A percentile compares a stretch with the other conserved stretches of the same genome.
phyloP scores from a whole-genome alignment of 129 eudicot genomes.

The carrot (Daucus carota) region DH1_v3.0 NC_030385.2:7622001-7622500 shows the following conservation, averaged over 20 bases:
- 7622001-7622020: background rate
- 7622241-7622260: slow-evolving; percentile 22
- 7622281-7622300: slow-evolving; percentile 66
- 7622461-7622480: slow-evolving; percentile 33
- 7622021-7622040: background rate
- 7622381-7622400: background rate
- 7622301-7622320: slow-evolving; percentile 82
- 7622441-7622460: slow-evolving; percentile 24
- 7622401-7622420: background rate
- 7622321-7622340: slow-evolving; percentile 38
- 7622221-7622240: too few relatives aligned
- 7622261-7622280: slow-evolving; percentile 20
- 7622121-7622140: slow-evolving; percentile 58
- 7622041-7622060: background rate
- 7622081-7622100: background rate
- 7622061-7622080: background rate
- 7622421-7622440: slow-evolving; percentile 10
- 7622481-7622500: slow-evolving; percentile 38
- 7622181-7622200: slow-evolving; percentile 28
- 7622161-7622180: slow-evolving; percentile 34
- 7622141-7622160: slow-evolving; percentile 75
- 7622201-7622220: slow-evolving; percentile 11
- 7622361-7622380: slow-evolving; percentile 35
- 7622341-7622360: slow-evolving; percentile 31
- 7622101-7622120: slow-evolving; percentile 56